phyloP scores from a whole-genome alignment of 352 stramenopile genomes.

The Phytophthora brassicae region DNA sequence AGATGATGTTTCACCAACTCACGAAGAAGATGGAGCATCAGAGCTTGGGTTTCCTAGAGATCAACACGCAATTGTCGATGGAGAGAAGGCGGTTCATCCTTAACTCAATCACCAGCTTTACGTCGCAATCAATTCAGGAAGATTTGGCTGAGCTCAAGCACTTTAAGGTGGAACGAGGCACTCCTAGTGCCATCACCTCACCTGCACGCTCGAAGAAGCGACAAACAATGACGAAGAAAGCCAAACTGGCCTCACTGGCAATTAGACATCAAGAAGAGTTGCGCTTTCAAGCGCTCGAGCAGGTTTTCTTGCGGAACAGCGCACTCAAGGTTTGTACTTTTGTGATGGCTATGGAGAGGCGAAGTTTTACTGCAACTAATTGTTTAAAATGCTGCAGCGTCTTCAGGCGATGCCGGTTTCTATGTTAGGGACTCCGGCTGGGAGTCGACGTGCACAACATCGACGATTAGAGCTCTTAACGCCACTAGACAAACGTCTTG shows the following conservation, averaged over 20 bases:
- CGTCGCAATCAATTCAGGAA: constrained; percentile 52
- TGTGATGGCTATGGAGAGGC: neutral
- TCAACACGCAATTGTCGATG: constrained; percentile 81
- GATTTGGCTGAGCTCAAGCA: constrained; percentile 51
- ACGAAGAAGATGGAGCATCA: constrained; percentile 86
- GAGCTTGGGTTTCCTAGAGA: constrained; percentile 66
- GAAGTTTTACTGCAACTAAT: neutral
- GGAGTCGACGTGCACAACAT: constrained; percentile 15
- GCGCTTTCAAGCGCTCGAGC: constrained; percentile 62
- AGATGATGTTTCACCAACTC: constrained; percentile 72
- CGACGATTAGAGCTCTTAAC: constrained; percentile 20
- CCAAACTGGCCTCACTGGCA: constrained; percentile 56
- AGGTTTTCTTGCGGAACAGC: constrained; percentile 51
- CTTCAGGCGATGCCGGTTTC: constrained; percentile 23
- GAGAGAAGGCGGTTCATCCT: constrained; percentile 73
- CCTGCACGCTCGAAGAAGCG: constrained; percentile 25
- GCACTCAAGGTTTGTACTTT: constrained; percentile 36
- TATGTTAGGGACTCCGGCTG: constrained; percentile 11
- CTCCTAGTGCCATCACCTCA: neutral
- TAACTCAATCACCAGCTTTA: constrained; percentile 63
- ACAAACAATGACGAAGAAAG: constrained; percentile 34
- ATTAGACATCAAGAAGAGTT: constrained; percentile 54
- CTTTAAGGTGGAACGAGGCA: constrained; percentile 14
- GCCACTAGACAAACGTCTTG: constrained; percentile 13
- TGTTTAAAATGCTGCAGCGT: constrained; percentile 4